Percentiles rank a stretch among this genome's conserved stretches.
Evolutionary conservation across 208 protist genomes (phyloP).

Genomic region (Angomonas desouzai): DNA sequence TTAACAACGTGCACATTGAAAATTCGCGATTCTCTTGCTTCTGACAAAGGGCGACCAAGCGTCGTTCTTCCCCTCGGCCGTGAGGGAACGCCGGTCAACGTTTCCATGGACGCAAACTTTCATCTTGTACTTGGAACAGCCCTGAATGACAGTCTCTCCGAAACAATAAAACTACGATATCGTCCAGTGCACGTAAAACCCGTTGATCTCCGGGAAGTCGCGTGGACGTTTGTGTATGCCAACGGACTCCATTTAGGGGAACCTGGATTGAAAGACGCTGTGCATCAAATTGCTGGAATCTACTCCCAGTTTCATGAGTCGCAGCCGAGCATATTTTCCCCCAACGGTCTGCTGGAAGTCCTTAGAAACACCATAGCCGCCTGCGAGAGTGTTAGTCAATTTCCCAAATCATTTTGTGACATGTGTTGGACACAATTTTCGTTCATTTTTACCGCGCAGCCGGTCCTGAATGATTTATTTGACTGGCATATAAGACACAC

Average conservation of each 20-base stretch:
- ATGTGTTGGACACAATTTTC: not conserved
- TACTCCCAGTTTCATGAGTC: constrained; percentile 6
- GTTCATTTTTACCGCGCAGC: constrained; percentile 13
- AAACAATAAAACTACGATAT: constrained; percentile 24
- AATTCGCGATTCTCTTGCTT: constrained; percentile 1
- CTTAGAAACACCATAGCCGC: not conserved
- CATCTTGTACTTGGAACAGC: constrained; percentile 23
- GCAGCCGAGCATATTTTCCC: constrained; percentile 1
- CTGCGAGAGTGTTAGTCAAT: not conserved
- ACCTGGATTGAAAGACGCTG: not conserved
- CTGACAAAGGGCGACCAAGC: constrained; percentile 7
- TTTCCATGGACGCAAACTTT: constrained; percentile 28
- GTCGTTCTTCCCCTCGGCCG: constrained; percentile 29
- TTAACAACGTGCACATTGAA: constrained; percentile 18
- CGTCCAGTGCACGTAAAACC: constrained; percentile 38
- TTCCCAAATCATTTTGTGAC: not conserved
- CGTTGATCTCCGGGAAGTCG: constrained; percentile 30
- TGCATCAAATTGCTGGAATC: not conserved
- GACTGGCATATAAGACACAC: constrained; percentile 43
- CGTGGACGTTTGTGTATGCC: constrained; percentile 40
- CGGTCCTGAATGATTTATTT: constrained; percentile 31
- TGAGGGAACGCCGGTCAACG: constrained; percentile 17
- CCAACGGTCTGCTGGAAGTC: not conserved
- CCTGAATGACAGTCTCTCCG: constrained; percentile 10
- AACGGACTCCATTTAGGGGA: constrained; percentile 26